Evolutionary conservation across 768 basidiomycete species (phyloP).

Genomic region (Chalciporus piperatus): DNA sequence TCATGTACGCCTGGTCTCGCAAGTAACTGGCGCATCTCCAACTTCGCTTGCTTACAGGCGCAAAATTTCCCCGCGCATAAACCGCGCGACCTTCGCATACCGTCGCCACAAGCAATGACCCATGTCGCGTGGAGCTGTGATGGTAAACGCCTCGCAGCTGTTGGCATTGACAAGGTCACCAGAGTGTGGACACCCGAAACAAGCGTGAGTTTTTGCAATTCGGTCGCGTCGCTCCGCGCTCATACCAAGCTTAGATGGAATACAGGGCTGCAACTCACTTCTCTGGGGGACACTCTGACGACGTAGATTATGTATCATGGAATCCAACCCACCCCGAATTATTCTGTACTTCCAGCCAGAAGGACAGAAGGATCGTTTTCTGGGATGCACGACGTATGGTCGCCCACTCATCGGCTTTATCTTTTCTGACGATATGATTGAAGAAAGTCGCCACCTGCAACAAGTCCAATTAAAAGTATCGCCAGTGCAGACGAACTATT

Average conservation of each 20-base stretch:
- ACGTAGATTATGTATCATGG: constrained; percentile 83
- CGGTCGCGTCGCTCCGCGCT: background rate
- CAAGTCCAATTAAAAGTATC: constrained; percentile 55
- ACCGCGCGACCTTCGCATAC: constrained; percentile 69
- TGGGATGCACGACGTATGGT: constrained; percentile 81
- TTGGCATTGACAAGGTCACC: constrained; percentile 75
- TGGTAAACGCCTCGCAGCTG: constrained; percentile 76
- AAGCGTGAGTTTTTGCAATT: constrained; percentile 49
- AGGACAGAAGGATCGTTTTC: constrained; percentile 71
- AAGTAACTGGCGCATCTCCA: constrained; percentile 9
- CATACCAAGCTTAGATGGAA: constrained; percentile 54
- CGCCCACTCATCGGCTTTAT: background rate
- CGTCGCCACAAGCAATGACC: constrained; percentile 61
- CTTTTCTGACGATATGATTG: constrained; percentile 8
- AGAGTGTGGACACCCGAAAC: constrained; percentile 80
- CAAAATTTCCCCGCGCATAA: constrained; percentile 80
- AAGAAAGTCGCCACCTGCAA: constrained; percentile 72
- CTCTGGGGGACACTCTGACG: constrained; percentile 71
- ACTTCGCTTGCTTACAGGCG: constrained; percentile 42
- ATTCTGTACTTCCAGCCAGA: constrained; percentile 77
- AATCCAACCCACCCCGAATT: constrained; percentile 82
- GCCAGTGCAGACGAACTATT: constrained; percentile 65
- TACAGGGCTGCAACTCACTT: constrained; percentile 61
- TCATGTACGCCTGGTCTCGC: constrained; percentile 50
- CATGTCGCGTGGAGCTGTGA: constrained; percentile 86